A percentile compares a stretch with the other conserved stretches of the same genome.
Evolutionary conservation across 768 basidiomycete species (phyloP).

Genomic region (Myochromella boudieri): DNA sequence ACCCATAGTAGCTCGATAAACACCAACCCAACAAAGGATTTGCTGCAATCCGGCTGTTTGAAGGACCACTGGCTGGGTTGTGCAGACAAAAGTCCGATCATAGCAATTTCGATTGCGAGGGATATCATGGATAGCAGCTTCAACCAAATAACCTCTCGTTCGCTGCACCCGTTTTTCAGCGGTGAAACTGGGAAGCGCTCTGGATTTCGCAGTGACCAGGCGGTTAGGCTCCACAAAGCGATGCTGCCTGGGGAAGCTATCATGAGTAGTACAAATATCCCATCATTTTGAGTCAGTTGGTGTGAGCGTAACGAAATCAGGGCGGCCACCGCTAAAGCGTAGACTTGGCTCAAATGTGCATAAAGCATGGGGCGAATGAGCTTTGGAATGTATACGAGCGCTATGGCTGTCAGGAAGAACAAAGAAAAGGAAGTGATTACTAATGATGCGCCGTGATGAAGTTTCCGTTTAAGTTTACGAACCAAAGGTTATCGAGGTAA

Average conservation of each 20-base stretch:
- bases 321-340: constrained; percentile 14
- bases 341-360: constrained; percentile 16
- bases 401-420: constrained; percentile 9
- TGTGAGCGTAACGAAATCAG: constrained; percentile 3
- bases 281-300: constrained; percentile 19
- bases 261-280: constrained; percentile 16
- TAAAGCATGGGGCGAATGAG: constrained; percentile 13
- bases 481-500: constrained; percentile 9
- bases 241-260: constrained; percentile 18
- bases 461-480: too few species aligned
- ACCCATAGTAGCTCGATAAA: constrained; percentile 9
- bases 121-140: not conserved
- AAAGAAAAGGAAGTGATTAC: too few species aligned
- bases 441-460: too few species aligned
- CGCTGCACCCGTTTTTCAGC: not conserved
- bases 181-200: not conserved
- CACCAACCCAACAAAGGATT: not conserved
- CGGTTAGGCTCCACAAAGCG: constrained; percentile 11
- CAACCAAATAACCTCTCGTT: not conserved
- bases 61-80: not conserved
- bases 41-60: constrained; percentile 10
- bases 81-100: constrained; percentile 2
- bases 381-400: constrained; percentile 12
- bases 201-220: not conserved
- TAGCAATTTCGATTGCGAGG: not conserved